Conservation (phyloP, 2,329 filamentous ascomycete genomes). For the Magnaporthiopsis rhizophila region DNA sequence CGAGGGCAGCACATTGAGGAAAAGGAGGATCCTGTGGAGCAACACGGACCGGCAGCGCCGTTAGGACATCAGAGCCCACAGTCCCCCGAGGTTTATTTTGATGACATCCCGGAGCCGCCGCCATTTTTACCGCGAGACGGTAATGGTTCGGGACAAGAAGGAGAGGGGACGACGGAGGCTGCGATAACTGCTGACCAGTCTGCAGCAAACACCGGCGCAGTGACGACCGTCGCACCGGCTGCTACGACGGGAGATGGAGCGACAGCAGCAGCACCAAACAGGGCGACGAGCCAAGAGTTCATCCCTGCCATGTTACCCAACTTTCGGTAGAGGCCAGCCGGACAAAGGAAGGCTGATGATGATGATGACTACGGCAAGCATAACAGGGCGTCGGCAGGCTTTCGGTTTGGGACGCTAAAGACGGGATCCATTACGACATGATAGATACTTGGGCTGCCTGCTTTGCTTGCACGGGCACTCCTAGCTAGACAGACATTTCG, state of each 20-base stretch:
- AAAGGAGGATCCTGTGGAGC: slow-evolving; percentile 18
- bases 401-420: background rate
- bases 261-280: background rate
- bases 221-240: too few species aligned
- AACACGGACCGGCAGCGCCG: slow-evolving; percentile 43
- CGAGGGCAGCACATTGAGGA: slow-evolving; percentile 1
- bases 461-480: background rate
- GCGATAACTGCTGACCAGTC: too few species aligned
- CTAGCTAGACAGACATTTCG: background rate
- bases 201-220: background rate
- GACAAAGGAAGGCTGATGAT: background rate
- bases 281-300: background rate
- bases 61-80: slow-evolving; percentile 37
- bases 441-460: background rate
- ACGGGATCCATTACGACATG: background rate
- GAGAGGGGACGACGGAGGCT: background rate
- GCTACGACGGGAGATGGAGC: background rate
- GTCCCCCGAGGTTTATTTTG: slow-evolving; percentile 19
- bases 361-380: background rate
- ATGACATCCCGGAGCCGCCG: slow-evolving; percentile 7
- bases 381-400: background rate
- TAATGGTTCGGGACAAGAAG: background rate
- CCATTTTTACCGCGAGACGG: background rate
- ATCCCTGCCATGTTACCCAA: slow-evolving; percentile 5
- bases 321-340: background rate